Conservation (phyloP, 495 filamentous ascomycete genomes). For the Saxophila tyrrhenica region DNA sequence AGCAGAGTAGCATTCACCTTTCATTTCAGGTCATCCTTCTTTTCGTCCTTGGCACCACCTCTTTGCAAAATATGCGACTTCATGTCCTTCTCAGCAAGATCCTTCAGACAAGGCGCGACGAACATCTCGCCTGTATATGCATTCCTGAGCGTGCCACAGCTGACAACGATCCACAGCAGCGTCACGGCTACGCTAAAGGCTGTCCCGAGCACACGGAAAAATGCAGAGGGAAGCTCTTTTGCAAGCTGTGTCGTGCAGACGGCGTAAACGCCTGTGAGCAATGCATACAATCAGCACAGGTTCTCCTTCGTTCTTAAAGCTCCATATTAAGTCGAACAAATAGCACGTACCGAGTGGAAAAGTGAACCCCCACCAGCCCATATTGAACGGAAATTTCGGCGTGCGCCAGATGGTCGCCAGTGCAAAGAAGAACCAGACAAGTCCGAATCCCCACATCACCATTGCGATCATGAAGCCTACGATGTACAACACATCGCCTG, state of each 20-base stretch:
- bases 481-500: constrained; percentile 44
- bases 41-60: no score
- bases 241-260: constrained; percentile 39
- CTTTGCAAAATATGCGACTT: no score
- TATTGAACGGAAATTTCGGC: constrained; percentile 48
- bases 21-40: no score
- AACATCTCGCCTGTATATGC: constrained; percentile 9
- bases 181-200: constrained; percentile 1
- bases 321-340: no score
- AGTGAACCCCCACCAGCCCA: constrained; percentile 58
- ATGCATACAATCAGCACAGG: no score
- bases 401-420: constrained; percentile 30
- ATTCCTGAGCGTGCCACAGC: constrained; percentile 1
- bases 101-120: constrained; percentile 12
- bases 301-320: no score
- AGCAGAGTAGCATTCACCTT: no score
- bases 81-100: no score
- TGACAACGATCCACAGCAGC: constrained; percentile 9
- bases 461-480: constrained; percentile 42
- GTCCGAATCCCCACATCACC: constrained; percentile 49
- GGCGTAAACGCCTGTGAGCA: no score
- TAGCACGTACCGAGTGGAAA: constrained; percentile 45
- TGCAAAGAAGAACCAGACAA: constrained; percentile 55
- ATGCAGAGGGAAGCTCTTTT: constrained; percentile 38
- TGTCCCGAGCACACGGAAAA: constrained; percentile 40